phyloP scores from a whole-genome alignment of 208 protist genomes.

The Kentomonas sorsogonicus region DNA sequence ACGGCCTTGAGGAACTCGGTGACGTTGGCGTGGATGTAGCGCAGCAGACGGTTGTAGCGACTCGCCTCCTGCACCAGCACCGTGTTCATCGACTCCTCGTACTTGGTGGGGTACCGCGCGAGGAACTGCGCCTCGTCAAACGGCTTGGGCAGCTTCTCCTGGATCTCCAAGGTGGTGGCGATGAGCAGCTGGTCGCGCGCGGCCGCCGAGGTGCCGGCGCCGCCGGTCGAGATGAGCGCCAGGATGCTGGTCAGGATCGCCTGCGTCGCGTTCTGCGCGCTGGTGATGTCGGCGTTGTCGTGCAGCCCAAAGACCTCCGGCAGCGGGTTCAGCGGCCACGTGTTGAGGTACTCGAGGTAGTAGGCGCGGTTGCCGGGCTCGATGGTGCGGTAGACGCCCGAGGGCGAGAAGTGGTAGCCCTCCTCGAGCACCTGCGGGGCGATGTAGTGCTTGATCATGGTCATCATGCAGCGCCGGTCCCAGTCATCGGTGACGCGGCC shows the following conservation, averaged over 20 bases:
- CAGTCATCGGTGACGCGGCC: conserved; percentile 97
- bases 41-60: conserved; percentile 93
- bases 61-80: conserved; percentile 92
- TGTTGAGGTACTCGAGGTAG: conserved; percentile 85
- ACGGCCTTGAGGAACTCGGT: conserved; percentile 91
- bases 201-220: conserved; percentile 27
- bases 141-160: conserved; percentile 69
- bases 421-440: conserved; percentile 76
- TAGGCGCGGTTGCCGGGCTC: conserved; percentile 76
- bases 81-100: conserved; percentile 95
- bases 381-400: conserved; percentile 85
- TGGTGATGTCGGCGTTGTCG: conserved; percentile 97
- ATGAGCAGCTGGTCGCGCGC: conserved; percentile 67
- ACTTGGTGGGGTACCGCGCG: conserved; percentile 86
- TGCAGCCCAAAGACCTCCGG: conserved; percentile 96
- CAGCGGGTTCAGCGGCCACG: conserved; percentile 91
- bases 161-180: conserved; percentile 76
- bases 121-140: conserved; percentile 83
- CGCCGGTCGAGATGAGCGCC: conserved; percentile 69
- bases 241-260: conserved; percentile 82
- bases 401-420: conserved; percentile 88
- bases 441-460: conserved; percentile 93
- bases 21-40: conserved; percentile 83
- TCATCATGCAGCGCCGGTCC: conserved; percentile 93
- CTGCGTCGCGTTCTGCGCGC: conserved; percentile 79